These are phyloP conservation scores for Fragaria nilgerrensis DNA, from an alignment of 306 rosid species.

Conservation along the genomic window DNA sequence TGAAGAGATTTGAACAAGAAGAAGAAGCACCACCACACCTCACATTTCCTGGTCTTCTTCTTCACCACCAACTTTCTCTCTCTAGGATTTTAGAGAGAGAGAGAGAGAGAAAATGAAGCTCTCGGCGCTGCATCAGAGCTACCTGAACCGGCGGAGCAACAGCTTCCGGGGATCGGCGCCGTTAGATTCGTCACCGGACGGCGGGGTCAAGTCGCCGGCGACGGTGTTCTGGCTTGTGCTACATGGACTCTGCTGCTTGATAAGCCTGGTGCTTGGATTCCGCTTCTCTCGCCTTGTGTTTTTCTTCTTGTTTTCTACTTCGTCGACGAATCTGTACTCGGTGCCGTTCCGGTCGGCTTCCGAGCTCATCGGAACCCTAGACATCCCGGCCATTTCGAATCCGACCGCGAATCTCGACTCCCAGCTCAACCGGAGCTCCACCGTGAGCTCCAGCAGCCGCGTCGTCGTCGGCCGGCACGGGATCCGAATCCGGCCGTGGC, in stretches of 20 bases:
- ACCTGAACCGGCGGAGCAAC: constrained; percentile 66
- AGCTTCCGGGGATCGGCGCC: constrained; percentile 70
- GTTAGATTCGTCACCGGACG: constrained; percentile 64
- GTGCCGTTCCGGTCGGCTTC: constrained; percentile 63
- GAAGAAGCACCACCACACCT: not conserved
- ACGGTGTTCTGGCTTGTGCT: constrained; percentile 81
- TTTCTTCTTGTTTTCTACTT: constrained; percentile 76
- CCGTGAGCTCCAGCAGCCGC: constrained; percentile 45
- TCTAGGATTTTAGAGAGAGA: not conserved
- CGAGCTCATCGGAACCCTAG: constrained; percentile 41
- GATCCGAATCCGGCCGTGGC: constrained; percentile 99
- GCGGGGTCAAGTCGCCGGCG: constrained; percentile 66
- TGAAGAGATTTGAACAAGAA: not conserved
- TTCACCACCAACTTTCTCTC: not conserved
- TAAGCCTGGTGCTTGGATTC: constrained; percentile 90
- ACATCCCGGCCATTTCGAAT: constrained; percentile 26
- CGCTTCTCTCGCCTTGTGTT: constrained; percentile 97
- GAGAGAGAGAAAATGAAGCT: constrained; percentile 57
- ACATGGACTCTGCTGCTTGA: constrained; percentile 88
- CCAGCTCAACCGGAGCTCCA: constrained; percentile 42
- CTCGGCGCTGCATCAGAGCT: constrained; percentile 86
- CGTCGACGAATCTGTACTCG: constrained; percentile 55
- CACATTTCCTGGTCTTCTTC: not conserved
- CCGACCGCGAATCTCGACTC: constrained; percentile 24
- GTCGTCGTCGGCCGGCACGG: constrained; percentile 97